phyloP scores from a whole-genome alignment of 148 eudicot genomes.

The Selenicereus undatus region DNA sequence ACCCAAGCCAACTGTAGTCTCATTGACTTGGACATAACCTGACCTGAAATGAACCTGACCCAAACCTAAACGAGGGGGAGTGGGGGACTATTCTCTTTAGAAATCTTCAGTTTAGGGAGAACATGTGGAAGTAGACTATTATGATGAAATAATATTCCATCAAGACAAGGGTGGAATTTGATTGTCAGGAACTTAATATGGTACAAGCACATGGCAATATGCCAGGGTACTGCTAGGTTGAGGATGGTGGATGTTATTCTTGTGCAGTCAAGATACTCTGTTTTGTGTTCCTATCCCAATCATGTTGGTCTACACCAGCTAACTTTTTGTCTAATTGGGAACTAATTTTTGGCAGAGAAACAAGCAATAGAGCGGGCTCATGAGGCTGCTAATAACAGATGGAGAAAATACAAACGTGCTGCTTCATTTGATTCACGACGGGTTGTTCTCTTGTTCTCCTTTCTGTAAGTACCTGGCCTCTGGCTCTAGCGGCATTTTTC shows the following conservation, averaged over 20 bases:
- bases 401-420: constrained; percentile 72
- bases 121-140: background rate
- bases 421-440: constrained; percentile 72
- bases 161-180: background rate
- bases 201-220: background rate
- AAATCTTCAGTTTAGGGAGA: background rate
- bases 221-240: background rate
- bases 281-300: background rate
- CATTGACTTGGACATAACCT: too few relatives aligned
- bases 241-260: background rate
- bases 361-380: constrained; percentile 43
- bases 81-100: background rate
- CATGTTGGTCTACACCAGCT: background rate
- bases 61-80: background rate
- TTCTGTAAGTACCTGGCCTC: constrained; percentile 52
- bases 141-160: background rate
- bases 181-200: background rate
- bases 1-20: too few relatives aligned
- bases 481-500: too few relatives aligned
- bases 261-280: background rate
- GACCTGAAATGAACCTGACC: too few relatives aligned
- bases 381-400: constrained; percentile 50
- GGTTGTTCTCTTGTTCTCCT: constrained; percentile 73
- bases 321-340: background rate
- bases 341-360: constrained; percentile 43